phyloP scores from a whole-genome alignment of 2,329 filamentous ascomycete genomes.

The Lecanicillium sp. region DNA sequence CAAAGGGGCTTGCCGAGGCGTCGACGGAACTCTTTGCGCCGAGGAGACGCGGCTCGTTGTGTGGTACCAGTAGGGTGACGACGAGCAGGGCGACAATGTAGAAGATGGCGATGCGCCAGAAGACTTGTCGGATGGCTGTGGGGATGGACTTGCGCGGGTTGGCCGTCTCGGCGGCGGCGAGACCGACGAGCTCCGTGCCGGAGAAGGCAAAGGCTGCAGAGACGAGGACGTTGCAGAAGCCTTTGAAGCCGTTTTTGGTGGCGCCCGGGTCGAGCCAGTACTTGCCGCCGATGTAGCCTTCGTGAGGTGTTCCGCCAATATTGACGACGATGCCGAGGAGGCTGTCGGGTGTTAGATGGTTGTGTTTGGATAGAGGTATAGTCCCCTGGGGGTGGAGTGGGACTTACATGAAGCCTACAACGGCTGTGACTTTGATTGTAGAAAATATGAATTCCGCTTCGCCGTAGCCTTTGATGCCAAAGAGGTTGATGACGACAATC shows the following conservation, averaged over 20 bases:
- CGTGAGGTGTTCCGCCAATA: slow-evolving; percentile 43
- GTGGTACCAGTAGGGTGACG: slow-evolving; percentile 33
- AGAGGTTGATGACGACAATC: slow-evolving; percentile 41
- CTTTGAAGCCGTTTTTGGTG: slow-evolving; percentile 62
- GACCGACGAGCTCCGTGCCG: slow-evolving; percentile 58
- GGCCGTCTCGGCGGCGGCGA: slow-evolving; percentile 57
- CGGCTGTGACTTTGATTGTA: slow-evolving; percentile 44
- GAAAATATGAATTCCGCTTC: slow-evolving; percentile 48
- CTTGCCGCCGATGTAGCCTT: slow-evolving; percentile 31
- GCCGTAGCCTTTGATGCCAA: slow-evolving; percentile 40
- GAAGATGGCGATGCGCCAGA: slow-evolving; percentile 40
- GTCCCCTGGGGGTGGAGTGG: too few species aligned
- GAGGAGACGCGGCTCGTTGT: slow-evolving; percentile 32
- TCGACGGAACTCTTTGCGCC: slow-evolving; percentile 17
- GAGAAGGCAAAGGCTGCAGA: slow-evolving; percentile 62
- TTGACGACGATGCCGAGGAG: slow-evolving; percentile 47
- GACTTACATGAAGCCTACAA: slow-evolving; percentile 44
- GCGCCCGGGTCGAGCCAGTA: slow-evolving; percentile 34
- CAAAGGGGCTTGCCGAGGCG: slow-evolving; percentile 37
- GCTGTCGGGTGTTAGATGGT: neutral
- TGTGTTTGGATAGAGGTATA: too few species aligned
- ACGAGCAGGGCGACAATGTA: slow-evolving; percentile 38
- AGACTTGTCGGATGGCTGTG: slow-evolving; percentile 66
- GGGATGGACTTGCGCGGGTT: slow-evolving; percentile 64
- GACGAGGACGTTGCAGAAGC: slow-evolving; percentile 59